Percentiles rank a stretch among this genome's conserved stretches.
Evolutionary conservation across 129 eudicot species (phyloP).

Genomic region (Pulicaria dysenterica): DNA sequence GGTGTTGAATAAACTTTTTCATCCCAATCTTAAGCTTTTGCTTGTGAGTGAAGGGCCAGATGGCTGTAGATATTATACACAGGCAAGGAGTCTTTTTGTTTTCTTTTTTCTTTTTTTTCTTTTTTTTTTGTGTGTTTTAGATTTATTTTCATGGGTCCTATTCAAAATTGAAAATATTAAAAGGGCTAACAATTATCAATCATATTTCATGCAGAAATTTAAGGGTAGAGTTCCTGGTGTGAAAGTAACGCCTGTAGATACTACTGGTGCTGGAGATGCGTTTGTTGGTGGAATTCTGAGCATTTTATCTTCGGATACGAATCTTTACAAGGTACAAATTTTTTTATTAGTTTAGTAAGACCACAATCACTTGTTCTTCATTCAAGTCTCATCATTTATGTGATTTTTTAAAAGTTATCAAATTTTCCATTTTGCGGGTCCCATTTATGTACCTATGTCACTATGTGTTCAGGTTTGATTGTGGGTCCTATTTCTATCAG

Average conservation of each 20-base stretch:
- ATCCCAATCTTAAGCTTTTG: conserved; percentile 59
- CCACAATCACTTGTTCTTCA: not conserved
- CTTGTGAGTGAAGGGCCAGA: conserved; percentile 61
- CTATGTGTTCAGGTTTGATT: no score
- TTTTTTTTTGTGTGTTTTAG: no score
- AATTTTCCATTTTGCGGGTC: not conserved
- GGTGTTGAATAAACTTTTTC: conserved; percentile 51
- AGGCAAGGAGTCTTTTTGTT: conserved; percentile 37
- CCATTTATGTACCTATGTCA: no score
- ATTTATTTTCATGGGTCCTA: conserved; percentile 3
- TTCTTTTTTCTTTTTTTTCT: no score
- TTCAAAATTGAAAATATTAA: not conserved
- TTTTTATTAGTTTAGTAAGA: not conserved
- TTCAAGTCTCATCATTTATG: not conserved
- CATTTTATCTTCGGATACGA: conserved; percentile 60
- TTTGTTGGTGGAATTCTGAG: conserved; percentile 60
- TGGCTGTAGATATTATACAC: conserved; percentile 63
- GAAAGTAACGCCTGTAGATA: conserved; percentile 42
- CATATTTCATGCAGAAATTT: conserved; percentile 34
- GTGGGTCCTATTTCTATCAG: conserved; percentile 6
- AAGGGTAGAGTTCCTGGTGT: conserved; percentile 49
- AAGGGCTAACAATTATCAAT: not conserved
- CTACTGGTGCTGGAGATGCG: conserved; percentile 52
- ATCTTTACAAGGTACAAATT: conserved; percentile 54
- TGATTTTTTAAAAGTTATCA: no score